These are phyloP conservation scores for Trichoderma cornu-damae DNA, from an alignment of 2,329 filamentous ascomycete genomes.

Conservation along the genomic window DNA sequence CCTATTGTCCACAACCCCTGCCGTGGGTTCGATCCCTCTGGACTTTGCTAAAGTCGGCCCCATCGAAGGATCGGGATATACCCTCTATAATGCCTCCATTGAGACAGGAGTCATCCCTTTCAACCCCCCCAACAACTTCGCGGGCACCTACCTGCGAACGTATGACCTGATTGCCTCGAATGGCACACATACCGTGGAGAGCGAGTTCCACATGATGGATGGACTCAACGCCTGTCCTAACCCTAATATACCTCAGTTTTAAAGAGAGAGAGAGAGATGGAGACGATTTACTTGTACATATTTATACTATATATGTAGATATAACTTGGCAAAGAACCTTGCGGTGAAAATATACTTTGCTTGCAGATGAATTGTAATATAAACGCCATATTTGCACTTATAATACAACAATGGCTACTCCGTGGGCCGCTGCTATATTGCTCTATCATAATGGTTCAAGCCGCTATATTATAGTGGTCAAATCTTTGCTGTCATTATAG, in stretches of 20 bases:
- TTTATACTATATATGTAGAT: neutral
- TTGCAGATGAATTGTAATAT: too few species aligned
- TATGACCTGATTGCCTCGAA: slow-evolving; percentile 20
- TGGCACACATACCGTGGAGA: slow-evolving; percentile 1
- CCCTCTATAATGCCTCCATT: slow-evolving; percentile 14
- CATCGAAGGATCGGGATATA: slow-evolving; percentile 6
- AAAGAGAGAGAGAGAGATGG: too few species aligned
- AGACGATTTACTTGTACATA: neutral
- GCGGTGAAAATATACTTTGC: too few species aligned
- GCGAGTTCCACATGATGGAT: slow-evolving; percentile 17
- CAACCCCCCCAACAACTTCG: neutral
- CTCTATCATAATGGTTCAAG: too few species aligned
- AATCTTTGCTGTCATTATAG: too few species aligned
- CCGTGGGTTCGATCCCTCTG: slow-evolving; percentile 1
- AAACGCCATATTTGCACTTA: too few species aligned
- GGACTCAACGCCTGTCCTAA: neutral
- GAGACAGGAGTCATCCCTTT: neutral
- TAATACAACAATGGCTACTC: too few species aligned
- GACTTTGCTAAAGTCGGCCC: slow-evolving; percentile 9
- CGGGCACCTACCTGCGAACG: slow-evolving; percentile 12
- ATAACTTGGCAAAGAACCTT: too few species aligned
- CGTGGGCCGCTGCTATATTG: too few species aligned
- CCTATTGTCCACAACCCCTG: neutral
- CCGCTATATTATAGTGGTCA: too few species aligned
- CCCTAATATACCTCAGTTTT: too few species aligned